Evolutionary conservation across 139 green algal genomes (phyloP), one percentile per base, ranked within the genome.

Genomic region (Volvox africanus): DNA sequence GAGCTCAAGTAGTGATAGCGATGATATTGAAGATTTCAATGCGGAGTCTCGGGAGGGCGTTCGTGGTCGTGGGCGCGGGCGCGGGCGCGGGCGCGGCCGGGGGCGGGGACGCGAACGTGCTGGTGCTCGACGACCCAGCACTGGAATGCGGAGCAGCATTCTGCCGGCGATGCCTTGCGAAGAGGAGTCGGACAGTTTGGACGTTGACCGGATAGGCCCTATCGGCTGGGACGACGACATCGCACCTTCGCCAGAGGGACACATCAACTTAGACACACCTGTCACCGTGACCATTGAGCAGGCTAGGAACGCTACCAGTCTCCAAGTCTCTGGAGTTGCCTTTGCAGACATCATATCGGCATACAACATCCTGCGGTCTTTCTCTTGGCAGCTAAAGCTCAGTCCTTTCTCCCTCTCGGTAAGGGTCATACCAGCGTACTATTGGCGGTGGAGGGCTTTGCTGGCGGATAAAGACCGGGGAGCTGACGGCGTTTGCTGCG

Each of bases 321-420:
- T 93, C 13, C 3, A 22, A 30, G 36, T 94, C 11, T 35, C 92
- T 0, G 80, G 35, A 13, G 2, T 61, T 6, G 89, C 80, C 5
- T 91, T 95, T 9, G 94, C 93, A 5, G 92, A 97, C 80, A 86
- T 95, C 16, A 36, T 95, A 35, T 81, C 93, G 0, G 94, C 95
- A 0, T 98, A 97, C 93, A 87, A 92, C 50, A 91, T 96, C 18
- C 90, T 97, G 90, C 90, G 96, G 14, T 94, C 93, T 24, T 98
- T 98, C 92, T 97, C 95, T 0, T 98, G 96, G 96, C 96, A 97
- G 93, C 88, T 98, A 32, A 94, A 95, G 68, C 93, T 98, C 73
- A 96, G 94, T 69, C 96, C 96, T 76, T 97, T 97, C 92, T 90
- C 94, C 0, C 93, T 97, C 21, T 68, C 93, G 85, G 93, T 89